Base-by-base conservation (phyloP, 306 rosid species). In the Vigna trinervia region DNA sequence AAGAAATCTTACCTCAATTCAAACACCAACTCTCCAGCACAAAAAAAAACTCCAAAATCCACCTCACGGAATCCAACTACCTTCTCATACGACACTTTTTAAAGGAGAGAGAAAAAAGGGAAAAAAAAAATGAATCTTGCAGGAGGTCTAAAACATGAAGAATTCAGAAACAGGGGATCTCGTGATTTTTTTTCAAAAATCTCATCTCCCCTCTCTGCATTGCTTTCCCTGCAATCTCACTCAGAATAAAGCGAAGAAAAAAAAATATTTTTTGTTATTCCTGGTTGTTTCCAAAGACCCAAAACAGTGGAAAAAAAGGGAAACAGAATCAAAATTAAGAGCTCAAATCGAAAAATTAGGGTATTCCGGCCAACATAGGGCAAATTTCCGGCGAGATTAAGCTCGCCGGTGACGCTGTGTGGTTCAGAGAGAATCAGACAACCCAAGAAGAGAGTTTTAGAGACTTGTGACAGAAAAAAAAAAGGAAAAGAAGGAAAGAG, bases 331-430 rank as follows among this genome's bases (percentile, higher is more conserved):
- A 0, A 10, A 73, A 61, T 61, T 78, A 20, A 1, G 28, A 74
- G 72, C 74, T 83, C 30, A 64, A 23, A 59, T 36, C 61, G 70
- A 14, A 53, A 66, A 51, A 69, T 7, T 43, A 32, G 20, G 1
- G 48, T 71, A 76, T 56, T 71, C 80, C 67, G 82, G 43, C 78
- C 8, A 71, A 41, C 39, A 19, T 9, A 45, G 77, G 76, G 70
- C 76, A 69, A 56, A 38, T 43, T 67, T 54, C 84, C 89, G 88
- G 89, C 89, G 85, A 83, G 83, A 36, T 71, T 69, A 54, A 38
- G 62, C 69, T 82, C 92, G 92, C 89, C 90, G 85, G 90, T 81
- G 61, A 63, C 78, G 71, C 72, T 61, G 48, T 50, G 38, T 45
- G 51, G 74, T 77, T 50, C 45, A 76, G 79, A 81, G 74, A 82